Percentiles rank a stretch among this genome's conserved stretches.
Conservation (phyloP, 2,329 filamentous ascomycete species). For the Aspergillus hortae region DNA sequence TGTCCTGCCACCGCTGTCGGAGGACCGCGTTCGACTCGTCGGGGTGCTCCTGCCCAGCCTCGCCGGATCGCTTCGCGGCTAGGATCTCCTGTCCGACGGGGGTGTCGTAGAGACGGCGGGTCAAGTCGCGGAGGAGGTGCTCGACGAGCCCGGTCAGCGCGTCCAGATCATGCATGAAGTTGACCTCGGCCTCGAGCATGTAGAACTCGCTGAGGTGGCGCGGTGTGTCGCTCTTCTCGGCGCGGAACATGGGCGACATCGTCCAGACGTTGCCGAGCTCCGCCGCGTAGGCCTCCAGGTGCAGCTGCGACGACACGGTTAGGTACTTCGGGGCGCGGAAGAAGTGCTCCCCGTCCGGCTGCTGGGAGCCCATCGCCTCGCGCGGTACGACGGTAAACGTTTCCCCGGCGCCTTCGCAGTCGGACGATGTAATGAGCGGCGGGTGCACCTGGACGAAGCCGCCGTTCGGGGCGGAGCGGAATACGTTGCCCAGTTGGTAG, state of each 20-base stretch:
- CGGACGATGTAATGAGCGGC: conserved; percentile 91
- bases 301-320: conserved; percentile 90
- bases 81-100: conserved; percentile 55
- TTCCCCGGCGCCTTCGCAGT: conserved; percentile 94
- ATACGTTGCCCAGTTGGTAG: conserved; percentile 69
- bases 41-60: conserved; percentile 39
- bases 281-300: conserved; percentile 87
- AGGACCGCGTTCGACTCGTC: conserved; percentile 47
- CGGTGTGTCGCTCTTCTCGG: conserved; percentile 88
- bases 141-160: conserved; percentile 78
- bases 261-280: conserved; percentile 90
- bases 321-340: conserved; percentile 89
- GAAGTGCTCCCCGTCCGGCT: conserved; percentile 54
- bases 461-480: conserved; percentile 60
- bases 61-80: conserved; percentile 39
- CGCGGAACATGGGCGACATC: conserved; percentile 87
- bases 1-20: conserved; percentile 66
- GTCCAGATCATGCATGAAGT: conserved; percentile 68
- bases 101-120: conserved; percentile 48
- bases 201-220: conserved; percentile 97
- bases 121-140: conserved; percentile 64
- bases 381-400: conserved; percentile 70
- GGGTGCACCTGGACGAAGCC: conserved; percentile 70
- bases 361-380: conserved; percentile 21
- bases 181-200: conserved; percentile 92